Conservation (phyloP, 305 asterid species). For the Striga hermonthica region DNA sequence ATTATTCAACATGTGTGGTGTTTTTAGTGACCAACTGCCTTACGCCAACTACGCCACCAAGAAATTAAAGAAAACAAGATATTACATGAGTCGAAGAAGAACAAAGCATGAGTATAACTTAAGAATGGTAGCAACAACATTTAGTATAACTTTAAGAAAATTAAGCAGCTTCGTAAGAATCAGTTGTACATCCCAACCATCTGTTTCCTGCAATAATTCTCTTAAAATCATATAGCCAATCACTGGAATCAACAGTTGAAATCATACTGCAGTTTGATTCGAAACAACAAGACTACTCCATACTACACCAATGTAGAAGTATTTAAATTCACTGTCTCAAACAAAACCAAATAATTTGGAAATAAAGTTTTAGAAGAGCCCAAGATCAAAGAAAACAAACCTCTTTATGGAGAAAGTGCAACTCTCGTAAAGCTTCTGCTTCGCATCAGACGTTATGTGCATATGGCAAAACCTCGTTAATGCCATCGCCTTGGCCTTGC, state of each 20-base stretch:
- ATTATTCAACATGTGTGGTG: no score
- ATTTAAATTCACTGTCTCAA: not conserved
- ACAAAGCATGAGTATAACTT: not conserved
- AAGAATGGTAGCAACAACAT: constrained; percentile 3
- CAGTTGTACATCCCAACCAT: constrained; percentile 6
- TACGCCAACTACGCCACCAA: no score
- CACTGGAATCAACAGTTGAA: not conserved
- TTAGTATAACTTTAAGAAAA: not conserved
- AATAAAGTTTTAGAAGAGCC: not conserved
- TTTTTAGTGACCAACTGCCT: no score
- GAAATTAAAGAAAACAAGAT: not conserved
- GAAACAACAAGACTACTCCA: not conserved
- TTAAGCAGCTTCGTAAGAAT: not conserved
- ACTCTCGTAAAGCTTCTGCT: constrained; percentile 73
- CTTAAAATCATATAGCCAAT: not conserved
- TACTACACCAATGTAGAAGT: not conserved
- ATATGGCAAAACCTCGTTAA: constrained; percentile 66
- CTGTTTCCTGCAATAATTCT: not conserved
- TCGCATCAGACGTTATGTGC: constrained; percentile 60
- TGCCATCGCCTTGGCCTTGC: constrained; percentile 86
- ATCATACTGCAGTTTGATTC: not conserved
- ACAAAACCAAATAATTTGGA: not conserved
- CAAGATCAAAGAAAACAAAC: constrained; percentile 36
- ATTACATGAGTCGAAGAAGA: constrained; percentile 11
- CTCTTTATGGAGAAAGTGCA: constrained; percentile 65